These are phyloP conservation scores for Aciculoconidium aculeatum DNA, from an alignment of 805 yeast genomes.

Conservation along the genomic window DNA sequence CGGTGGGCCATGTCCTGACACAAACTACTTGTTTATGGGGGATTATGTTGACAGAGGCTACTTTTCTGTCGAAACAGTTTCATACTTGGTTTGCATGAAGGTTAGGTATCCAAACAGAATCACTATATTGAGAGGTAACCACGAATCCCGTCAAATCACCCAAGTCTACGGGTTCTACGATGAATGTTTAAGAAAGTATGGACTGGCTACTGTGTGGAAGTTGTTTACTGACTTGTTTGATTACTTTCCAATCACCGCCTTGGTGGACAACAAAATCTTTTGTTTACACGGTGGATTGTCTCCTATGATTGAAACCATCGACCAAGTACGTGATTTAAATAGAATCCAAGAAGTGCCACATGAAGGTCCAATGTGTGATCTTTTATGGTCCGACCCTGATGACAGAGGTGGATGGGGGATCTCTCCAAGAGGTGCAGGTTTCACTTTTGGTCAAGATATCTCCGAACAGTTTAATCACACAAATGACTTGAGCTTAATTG, in stretches of 20 bases:
- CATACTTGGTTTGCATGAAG: constrained; percentile 84
- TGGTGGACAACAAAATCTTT: constrained; percentile 84
- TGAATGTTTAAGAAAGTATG: constrained; percentile 90
- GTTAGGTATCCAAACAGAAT: constrained; percentile 88
- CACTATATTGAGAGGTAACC: constrained; percentile 90
- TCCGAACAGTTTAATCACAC: constrained; percentile 91
- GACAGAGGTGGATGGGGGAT: constrained; percentile 98
- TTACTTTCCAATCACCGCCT: constrained; percentile 88
- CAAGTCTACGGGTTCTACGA: constrained; percentile 96
- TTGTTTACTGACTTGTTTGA: constrained; percentile 87
- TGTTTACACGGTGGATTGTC: constrained; percentile 94
- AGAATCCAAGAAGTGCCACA: constrained; percentile 96
- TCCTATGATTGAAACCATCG: constrained; percentile 90
- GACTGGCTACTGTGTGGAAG: constrained; percentile 91
- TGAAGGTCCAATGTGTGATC: constrained; percentile 96
- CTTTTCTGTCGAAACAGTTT: constrained; percentile 87
- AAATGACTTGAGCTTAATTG: constrained; percentile 76
- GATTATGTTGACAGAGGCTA: constrained; percentile 89
- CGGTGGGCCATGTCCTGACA: constrained; percentile 58
- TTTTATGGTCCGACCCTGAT: constrained; percentile 96
- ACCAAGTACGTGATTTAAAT: constrained; percentile 85
- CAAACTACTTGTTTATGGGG: constrained; percentile 44
- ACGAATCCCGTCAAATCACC: constrained; percentile 92
- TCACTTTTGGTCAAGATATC: constrained; percentile 95
- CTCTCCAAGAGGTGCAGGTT: constrained; percentile 97